phyloP scores from a whole-genome alignment of 179 eudicot species.

The Vitellaria paradoxa region DNA sequence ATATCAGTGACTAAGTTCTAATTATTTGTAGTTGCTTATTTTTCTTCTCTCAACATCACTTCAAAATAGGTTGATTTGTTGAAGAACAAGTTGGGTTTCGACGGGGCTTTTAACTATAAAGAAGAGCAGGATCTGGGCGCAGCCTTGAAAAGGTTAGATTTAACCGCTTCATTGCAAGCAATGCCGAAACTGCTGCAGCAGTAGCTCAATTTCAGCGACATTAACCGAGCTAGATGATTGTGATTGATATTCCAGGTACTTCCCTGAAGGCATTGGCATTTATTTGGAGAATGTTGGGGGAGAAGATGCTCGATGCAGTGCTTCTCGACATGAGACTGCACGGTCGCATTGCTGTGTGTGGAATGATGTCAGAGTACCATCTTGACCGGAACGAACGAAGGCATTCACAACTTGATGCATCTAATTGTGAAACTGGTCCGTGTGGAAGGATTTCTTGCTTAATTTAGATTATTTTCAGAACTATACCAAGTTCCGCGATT shows the following conservation, averaged over 20 bases:
- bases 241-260: slow-evolving; percentile 27
- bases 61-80: slow-evolving; percentile 45
- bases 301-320: slow-evolving; percentile 48
- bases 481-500: slow-evolving; percentile 42
- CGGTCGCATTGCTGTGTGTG: slow-evolving; percentile 56
- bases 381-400: slow-evolving; percentile 45
- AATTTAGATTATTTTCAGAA: slow-evolving; percentile 31
- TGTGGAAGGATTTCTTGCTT: slow-evolving; percentile 41
- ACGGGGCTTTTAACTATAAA: slow-evolving; percentile 65
- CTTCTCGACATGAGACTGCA: slow-evolving; percentile 43
- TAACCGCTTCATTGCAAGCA: too few relatives aligned
- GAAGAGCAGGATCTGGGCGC: slow-evolving; percentile 51
- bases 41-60: neutral
- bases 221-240: too few relatives aligned
- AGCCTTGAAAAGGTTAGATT: slow-evolving; percentile 47
- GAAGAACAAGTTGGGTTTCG: slow-evolving; percentile 59
- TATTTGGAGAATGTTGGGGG: slow-evolving; percentile 64
- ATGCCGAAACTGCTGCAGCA: too few relatives aligned
- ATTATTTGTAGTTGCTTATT: too few relatives aligned
- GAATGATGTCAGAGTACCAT: slow-evolving; percentile 63
- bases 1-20: neutral
- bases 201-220: too few relatives aligned
- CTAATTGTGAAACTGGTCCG: slow-evolving; percentile 28
- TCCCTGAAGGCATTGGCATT: slow-evolving; percentile 56
- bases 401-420: slow-evolving; percentile 34